phyloP scores from a whole-genome alignment of 2,329 filamentous ascomycete species.

The Apiospora hydei region DNA sequence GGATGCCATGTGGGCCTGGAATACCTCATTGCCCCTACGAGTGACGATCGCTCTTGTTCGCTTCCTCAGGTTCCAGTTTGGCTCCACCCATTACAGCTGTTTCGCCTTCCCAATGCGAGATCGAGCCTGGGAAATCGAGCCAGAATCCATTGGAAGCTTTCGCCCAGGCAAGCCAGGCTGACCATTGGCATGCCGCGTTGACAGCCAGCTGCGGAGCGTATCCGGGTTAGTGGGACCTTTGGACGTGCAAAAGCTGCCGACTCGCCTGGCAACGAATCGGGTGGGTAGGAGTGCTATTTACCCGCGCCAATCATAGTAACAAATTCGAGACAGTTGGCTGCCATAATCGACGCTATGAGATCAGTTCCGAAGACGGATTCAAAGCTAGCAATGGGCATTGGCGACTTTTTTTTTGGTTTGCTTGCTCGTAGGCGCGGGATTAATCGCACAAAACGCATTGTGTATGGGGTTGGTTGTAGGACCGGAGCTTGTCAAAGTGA shows the following conservation, averaged over 20 bases:
- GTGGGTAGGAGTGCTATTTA: neutral
- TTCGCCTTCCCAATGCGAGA: slow-evolving; percentile 9
- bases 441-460: neutral
- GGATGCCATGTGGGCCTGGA: slow-evolving; percentile 4
- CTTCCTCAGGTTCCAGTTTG: neutral
- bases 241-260: neutral
- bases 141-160: neutral
- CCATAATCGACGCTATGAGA: neutral
- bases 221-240: slow-evolving; percentile 4
- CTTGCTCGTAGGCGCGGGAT: neutral
- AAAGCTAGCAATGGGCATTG: neutral
- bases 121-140: neutral
- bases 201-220: neutral
- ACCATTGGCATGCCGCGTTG: neutral
- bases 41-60: neutral
- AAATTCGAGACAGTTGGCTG: neutral
- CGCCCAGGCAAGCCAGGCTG: neutral
- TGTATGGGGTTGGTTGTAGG: neutral
- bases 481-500: neutral
- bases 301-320: neutral
- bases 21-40: neutral
- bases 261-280: neutral
- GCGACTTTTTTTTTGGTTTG: neutral
- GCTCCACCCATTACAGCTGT: neutral
- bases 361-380: neutral